Evolutionary conservation across 176 grass and related monocot genomes (phyloP), one percentile per base, ranked within the genome.

Genomic region (Guadua angustifolia): DNA sequence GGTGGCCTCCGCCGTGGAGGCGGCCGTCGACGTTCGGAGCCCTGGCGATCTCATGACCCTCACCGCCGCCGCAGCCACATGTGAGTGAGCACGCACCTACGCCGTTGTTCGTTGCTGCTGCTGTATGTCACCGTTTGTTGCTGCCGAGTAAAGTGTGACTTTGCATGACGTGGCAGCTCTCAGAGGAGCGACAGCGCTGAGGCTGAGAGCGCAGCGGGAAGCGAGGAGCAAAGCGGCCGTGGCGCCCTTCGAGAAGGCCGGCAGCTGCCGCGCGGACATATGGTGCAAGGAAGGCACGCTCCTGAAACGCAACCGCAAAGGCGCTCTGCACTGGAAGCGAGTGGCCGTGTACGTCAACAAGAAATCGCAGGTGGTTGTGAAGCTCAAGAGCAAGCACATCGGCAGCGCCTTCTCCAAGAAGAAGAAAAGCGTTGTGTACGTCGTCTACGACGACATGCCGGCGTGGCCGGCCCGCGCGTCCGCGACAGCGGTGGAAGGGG

Each of bases 11-110:
- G 91, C 95, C 5, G 80, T 98, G 53, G 91, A 91, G 63, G 87
- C 87, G 49, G 95, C 93, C 0, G 89, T 95, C 15, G 95, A 95
- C 57, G 76, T 93, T 17, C 86, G 80, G 77, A 89, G 89, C 70
- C 82, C 95, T 12, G 93, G 95, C 2, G 93, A 98, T 68, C 91
- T 98, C 42, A 71, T 92, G 91, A 98, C 95, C 38, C 93, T 98
- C 59, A 94, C 93, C 8, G 93, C 95, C 13, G 91, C 95, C 14
- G 91, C 95, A 7, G 95, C 93, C 77, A 98, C 95, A 78, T 91
- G 94, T 97, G 22, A 74, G 38, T 9, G 25, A n/a, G 43, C 1
- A 44, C 43, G 43, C 9, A 44, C 43, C 9, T 2, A 8, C 1
- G 43, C 43, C 43, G 43, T 44, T 44, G 43, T 44, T 17, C 16